Percentiles rank a stretch among this genome's conserved stretches.
These are phyloP conservation scores for Thuja plicata DNA, from an alignment of 83 land plant genomes.

Conservation along the genomic window DNA sequence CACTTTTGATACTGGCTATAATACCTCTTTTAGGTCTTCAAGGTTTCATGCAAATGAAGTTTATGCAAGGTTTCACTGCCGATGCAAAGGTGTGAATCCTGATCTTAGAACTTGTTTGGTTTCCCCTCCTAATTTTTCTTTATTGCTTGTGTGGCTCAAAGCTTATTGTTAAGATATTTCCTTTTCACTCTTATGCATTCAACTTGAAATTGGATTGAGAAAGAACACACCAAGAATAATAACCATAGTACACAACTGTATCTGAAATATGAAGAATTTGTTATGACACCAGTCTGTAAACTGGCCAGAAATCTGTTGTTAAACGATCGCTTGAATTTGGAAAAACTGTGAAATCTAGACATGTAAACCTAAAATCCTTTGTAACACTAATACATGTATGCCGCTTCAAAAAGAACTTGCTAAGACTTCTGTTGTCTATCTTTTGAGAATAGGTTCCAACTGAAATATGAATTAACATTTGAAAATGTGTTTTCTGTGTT, in stretches of 20 bases:
- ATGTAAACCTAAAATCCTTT: background rate
- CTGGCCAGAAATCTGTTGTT: background rate
- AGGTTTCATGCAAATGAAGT: slow-evolving; percentile 24
- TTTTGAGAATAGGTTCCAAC: background rate
- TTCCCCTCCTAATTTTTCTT: background rate
- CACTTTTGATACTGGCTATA: slow-evolving; percentile 31
- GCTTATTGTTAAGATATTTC: background rate
- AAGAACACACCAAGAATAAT: background rate
- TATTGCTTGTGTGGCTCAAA: background rate
- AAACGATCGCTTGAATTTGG: background rate
- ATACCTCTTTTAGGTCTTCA: slow-evolving; percentile 42
- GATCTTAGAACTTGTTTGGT: background rate
- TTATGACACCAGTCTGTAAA: background rate
- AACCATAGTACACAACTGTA: background rate
- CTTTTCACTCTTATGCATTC: background rate
- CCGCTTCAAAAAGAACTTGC: background rate
- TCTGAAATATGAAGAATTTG: background rate
- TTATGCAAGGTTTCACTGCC: slow-evolving; percentile 28
- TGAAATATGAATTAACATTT: background rate
- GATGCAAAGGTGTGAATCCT: slow-evolving; percentile 33
- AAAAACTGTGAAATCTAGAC: background rate
- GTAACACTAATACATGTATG: background rate
- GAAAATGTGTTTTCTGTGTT: background rate
- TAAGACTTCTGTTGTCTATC: background rate
- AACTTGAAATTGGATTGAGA: background rate